A percentile compares a stretch with the other conserved stretches of the same genome.
Conservation (phyloP, 257 asterid species). For the Agastache rugosa region DNA sequence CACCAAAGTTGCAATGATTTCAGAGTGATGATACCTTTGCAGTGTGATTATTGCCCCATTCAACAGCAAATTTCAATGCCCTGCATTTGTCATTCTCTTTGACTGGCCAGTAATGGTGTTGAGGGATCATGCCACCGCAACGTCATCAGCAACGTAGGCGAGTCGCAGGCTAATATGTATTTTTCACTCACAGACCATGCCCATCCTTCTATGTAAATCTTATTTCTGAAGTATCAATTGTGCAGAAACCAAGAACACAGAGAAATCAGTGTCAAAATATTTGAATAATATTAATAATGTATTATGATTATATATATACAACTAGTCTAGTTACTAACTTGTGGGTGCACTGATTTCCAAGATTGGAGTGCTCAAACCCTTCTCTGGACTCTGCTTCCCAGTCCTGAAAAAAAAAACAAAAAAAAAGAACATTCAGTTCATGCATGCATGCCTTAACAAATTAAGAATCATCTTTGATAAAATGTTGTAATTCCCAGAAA, state of each 20-base stretch:
- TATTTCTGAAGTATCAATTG: slow-evolving; percentile 53
- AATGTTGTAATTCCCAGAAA: not conserved
- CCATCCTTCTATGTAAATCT: slow-evolving; percentile 85
- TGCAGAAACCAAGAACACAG: no score
- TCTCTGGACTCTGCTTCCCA: slow-evolving; percentile 54
- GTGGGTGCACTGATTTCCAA: slow-evolving; percentile 71
- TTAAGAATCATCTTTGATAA: not conserved
- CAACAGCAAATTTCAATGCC: slow-evolving; percentile 80
- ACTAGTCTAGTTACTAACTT: slow-evolving; percentile 50
- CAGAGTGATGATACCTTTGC: slow-evolving; percentile 48
- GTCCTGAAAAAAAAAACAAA: slow-evolving; percentile 42
- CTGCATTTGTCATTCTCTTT: slow-evolving; percentile 64
- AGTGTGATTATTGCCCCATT: slow-evolving; percentile 82
- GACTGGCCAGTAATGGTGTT: slow-evolving; percentile 80
- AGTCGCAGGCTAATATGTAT: slow-evolving; percentile 81
- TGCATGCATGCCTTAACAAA: no score
- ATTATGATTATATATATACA: no score
- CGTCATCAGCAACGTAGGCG: slow-evolving; percentile 68
- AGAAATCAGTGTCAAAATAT: no score
- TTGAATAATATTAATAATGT: no score
- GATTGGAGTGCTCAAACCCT: slow-evolving; percentile 59
- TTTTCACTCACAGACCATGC: slow-evolving; percentile 93
- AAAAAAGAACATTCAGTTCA: not conserved
- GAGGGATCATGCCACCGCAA: slow-evolving; percentile 78
- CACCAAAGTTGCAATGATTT: not conserved